phyloP scores from a whole-genome alignment of 345 rosid species.

The Trapa incisa region DNA sequence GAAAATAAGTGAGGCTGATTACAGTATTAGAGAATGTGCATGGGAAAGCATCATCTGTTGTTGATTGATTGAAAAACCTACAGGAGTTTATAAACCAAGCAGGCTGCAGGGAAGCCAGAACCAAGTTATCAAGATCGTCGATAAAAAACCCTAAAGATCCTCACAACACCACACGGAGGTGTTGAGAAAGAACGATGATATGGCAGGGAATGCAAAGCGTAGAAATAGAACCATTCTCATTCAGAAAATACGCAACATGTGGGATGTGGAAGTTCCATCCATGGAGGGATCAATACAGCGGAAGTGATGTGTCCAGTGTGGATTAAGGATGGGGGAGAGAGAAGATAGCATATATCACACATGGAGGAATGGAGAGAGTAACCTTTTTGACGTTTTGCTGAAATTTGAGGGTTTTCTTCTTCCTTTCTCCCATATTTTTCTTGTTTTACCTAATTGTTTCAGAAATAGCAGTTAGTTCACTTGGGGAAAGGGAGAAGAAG shows the following conservation, averaged over 20 bases:
- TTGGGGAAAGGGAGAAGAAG: background rate
- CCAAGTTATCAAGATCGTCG: background rate
- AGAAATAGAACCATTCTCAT: background rate
- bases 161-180: background rate
- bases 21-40: background rate
- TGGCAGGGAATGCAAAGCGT: background rate
- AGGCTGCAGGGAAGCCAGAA: background rate
- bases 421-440: background rate
- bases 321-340: too few relatives aligned
- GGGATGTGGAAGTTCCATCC: background rate
- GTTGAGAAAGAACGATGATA: background rate
- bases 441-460: background rate
- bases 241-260: background rate
- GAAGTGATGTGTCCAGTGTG: background rate
- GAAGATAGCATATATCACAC: too few relatives aligned
- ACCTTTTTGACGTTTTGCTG: constrained; percentile 1
- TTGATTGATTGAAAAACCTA: background rate
- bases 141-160: constrained; percentile 3
- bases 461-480: background rate
- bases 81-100: background rate
- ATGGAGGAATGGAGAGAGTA: background rate
- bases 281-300: background rate
- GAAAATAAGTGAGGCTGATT: background rate
- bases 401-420: constrained; percentile 1
- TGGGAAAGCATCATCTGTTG: background rate